Evolutionary conservation across 164 flowering plant species (phyloP).

Genomic region (Brasenia schreberi): DNA sequence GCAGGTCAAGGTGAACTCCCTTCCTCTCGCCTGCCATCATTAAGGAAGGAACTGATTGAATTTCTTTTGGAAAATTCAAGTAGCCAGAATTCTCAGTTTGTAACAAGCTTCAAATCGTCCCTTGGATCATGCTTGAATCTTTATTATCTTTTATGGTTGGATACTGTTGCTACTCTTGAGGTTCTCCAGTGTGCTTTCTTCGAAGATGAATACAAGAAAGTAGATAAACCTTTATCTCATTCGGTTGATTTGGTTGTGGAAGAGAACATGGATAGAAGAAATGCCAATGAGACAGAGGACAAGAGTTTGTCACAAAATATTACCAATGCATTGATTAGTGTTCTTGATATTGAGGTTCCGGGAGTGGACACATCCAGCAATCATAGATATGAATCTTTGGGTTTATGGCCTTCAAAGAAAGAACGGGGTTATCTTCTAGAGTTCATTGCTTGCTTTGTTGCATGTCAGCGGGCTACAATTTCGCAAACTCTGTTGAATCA

Average conservation of each 20-base stretch:
- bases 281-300: conserved; percentile 11
- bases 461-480: conserved; percentile 40
- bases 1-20: conserved; percentile 84
- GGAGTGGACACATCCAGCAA: conserved; percentile 16
- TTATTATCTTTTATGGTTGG: conserved; percentile 59
- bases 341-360: conserved; percentile 33
- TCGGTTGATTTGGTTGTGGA: conserved; percentile 17
- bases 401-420: conserved; percentile 68
- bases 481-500: conserved; percentile 38
- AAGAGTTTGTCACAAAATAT: conserved; percentile 39
- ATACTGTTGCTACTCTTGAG: conserved; percentile 85
- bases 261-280: conserved; percentile 14
- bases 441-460: conserved; percentile 63
- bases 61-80: conserved; percentile 61
- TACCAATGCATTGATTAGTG: conserved; percentile 43
- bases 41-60: conserved; percentile 55
- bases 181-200: conserved; percentile 66
- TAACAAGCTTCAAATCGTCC: conserved; percentile 17
- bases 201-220: conserved; percentile 25
- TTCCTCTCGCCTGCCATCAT: conserved; percentile 54
- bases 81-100: conserved; percentile 19
- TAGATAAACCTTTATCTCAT: conserved; percentile 14
- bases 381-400: conserved; percentile 18
- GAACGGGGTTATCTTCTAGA: conserved; percentile 55
- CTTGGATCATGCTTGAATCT: conserved; percentile 34